Conservation (phyloP, 2,329 filamentous ascomycete species). For the Aspergillus phoenicis region DNA sequence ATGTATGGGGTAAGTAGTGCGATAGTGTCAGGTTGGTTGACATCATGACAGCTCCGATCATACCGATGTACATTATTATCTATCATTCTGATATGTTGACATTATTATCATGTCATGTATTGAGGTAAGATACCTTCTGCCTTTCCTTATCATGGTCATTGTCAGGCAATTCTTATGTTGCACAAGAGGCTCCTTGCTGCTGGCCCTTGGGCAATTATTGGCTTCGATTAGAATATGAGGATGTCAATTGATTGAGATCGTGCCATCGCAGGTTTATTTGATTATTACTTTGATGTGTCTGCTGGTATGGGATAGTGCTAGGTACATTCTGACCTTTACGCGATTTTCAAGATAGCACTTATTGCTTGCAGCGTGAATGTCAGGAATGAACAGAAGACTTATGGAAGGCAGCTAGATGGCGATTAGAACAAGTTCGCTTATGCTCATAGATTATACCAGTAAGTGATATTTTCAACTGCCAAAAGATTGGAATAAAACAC, state of each 20-base stretch:
- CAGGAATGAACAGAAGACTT: background rate
- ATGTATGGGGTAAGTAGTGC: background rate
- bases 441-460: no score
- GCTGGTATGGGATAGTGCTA: background rate
- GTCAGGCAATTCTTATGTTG: background rate
- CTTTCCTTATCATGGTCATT: background rate
- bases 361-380: background rate
- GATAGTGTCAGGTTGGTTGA: background rate
- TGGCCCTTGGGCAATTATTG: background rate
- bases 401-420: background rate
- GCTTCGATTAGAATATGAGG: background rate
- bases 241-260: background rate
- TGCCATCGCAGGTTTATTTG: background rate
- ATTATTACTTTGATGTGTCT: background rate
- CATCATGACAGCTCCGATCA: background rate
- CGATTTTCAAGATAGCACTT: background rate
- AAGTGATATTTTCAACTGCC: no score
- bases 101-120: background rate
- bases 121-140: background rate
- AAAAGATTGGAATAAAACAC: no score
- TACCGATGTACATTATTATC: background rate
- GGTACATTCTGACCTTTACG: background rate
- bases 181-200: background rate
- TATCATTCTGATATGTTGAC: background rate
- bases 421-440: no score